Evolutionary conservation across 495 filamentous ascomycete genomes (phyloP).

Genomic region (Penicillium bialowiezense): DNA sequence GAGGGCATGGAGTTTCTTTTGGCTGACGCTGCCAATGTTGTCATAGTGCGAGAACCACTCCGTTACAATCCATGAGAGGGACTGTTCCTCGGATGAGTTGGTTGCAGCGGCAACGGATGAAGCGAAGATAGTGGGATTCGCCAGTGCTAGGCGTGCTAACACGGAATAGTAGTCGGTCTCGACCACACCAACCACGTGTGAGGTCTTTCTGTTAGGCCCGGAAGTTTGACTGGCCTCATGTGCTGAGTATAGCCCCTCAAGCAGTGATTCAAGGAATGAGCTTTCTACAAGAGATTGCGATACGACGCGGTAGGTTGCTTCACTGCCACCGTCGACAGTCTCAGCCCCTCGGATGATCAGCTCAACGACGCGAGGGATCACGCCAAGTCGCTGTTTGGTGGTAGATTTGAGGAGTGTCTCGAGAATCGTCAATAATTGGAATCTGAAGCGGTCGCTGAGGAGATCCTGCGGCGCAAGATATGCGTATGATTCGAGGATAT

Average conservation of each 20-base stretch:
- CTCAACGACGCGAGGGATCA: slow-evolving; percentile 66
- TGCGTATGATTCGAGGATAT: slow-evolving; percentile 77
- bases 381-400: slow-evolving; percentile 62
- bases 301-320: slow-evolving; percentile 61
- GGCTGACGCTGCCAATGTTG: slow-evolving; percentile 67
- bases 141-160: slow-evolving; percentile 74
- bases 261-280: slow-evolving; percentile 61
- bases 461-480: slow-evolving; percentile 73
- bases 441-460: slow-evolving; percentile 61
- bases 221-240: slow-evolving; percentile 72
- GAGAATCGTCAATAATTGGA: slow-evolving; percentile 56
- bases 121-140: slow-evolving; percentile 62
- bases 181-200: slow-evolving; percentile 62
- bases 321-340: slow-evolving; percentile 64
- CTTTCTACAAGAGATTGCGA: slow-evolving; percentile 65
- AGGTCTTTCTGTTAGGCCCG: slow-evolving; percentile 65
- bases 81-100: slow-evolving; percentile 43
- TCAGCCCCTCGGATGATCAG: slow-evolving; percentile 67
- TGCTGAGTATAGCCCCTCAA: slow-evolving; percentile 68
- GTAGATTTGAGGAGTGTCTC: slow-evolving; percentile 49
- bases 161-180: slow-evolving; percentile 82
- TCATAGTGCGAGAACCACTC: slow-evolving; percentile 92
- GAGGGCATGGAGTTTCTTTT: slow-evolving; percentile 78
- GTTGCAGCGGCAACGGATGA: slow-evolving; percentile 47
- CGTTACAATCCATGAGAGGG: slow-evolving; percentile 66